Conservation (phyloP, 1,139 yeast genomes). For the Diutina sp. region DNA sequence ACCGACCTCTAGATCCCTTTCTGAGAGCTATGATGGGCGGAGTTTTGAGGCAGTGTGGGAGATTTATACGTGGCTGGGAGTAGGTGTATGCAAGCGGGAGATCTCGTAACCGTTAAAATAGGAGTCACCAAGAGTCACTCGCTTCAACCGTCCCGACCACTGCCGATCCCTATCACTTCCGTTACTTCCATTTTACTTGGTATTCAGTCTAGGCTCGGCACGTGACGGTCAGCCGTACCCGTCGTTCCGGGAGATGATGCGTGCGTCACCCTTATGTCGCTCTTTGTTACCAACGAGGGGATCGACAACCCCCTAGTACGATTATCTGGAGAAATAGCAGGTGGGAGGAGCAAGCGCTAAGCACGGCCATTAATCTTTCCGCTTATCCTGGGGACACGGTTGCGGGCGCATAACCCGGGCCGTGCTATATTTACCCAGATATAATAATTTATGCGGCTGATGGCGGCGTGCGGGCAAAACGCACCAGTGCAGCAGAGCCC, state of each 20-base stretch:
- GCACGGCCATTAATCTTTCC: no score
- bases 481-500: not conserved
- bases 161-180: no score
- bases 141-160: no score
- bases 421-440: not conserved
- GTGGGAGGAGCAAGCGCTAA: not conserved
- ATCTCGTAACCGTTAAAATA: not conserved
- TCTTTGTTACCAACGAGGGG: no score
- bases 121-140: not conserved
- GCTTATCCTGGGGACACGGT: not conserved
- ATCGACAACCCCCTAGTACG: no score
- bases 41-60: no score
- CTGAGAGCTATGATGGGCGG: not conserved
- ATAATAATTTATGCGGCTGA: not conserved
- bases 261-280: not conserved
- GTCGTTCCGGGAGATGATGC: not conserved
- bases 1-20: not conserved
- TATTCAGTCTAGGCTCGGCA: not conserved
- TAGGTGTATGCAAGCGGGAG: not conserved
- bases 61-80: not conserved
- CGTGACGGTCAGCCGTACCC: not conserved
- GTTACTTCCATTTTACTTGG: no score
- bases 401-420: not conserved
- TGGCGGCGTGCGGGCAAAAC: not conserved
- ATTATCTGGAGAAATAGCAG: not conserved